Conservation (phyloP, 2,329 filamentous ascomycete genomes). For the Fusarium secorum region DNA sequence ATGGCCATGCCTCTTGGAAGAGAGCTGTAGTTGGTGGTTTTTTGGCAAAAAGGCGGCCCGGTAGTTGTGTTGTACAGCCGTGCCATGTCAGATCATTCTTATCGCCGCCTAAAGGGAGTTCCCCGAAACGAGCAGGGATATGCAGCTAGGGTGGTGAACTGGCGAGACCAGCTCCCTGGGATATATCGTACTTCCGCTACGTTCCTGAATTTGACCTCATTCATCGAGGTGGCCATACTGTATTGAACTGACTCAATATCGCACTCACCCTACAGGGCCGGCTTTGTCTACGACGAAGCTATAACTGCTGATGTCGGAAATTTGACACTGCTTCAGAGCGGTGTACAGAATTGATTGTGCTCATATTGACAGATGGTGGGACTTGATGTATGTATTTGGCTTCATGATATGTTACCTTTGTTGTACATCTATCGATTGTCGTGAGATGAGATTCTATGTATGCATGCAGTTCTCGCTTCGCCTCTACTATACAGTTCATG, state of each 20-base stretch:
- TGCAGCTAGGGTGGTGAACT: not conserved
- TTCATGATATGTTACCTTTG: slow-evolving; percentile 1
- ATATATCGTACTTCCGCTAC: not conserved
- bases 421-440: slow-evolving; percentile 16
- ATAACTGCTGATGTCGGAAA: not conserved
- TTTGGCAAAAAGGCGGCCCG: slow-evolving; percentile 26
- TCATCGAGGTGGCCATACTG: not conserved
- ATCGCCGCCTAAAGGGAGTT: slow-evolving; percentile 35
- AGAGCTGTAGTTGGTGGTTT: not conserved
- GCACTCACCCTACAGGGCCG: slow-evolving; percentile 1
- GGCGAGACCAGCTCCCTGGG: slow-evolving; percentile 4
- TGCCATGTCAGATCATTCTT: slow-evolving; percentile 43
- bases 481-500: slow-evolving; percentile 8
- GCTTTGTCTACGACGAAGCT: not conserved
- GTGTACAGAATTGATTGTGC: not conserved
- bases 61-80: slow-evolving; percentile 30
- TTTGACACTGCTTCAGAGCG: not conserved
- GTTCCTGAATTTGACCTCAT: slow-evolving; percentile 7
- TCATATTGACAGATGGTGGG: not conserved
- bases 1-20: not conserved
- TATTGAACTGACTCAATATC: slow-evolving; percentile 8
- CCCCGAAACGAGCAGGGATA: slow-evolving; percentile 28
- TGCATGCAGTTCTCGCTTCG: slow-evolving; percentile 6
- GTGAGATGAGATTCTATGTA: slow-evolving; percentile 39
- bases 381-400: not conserved